Percentiles rank a stretch among this genome's conserved stretches.
Evolutionary conservation across 2,329 filamentous ascomycete species (phyloP).

Genomic region (Bisporella sp.): DNA sequence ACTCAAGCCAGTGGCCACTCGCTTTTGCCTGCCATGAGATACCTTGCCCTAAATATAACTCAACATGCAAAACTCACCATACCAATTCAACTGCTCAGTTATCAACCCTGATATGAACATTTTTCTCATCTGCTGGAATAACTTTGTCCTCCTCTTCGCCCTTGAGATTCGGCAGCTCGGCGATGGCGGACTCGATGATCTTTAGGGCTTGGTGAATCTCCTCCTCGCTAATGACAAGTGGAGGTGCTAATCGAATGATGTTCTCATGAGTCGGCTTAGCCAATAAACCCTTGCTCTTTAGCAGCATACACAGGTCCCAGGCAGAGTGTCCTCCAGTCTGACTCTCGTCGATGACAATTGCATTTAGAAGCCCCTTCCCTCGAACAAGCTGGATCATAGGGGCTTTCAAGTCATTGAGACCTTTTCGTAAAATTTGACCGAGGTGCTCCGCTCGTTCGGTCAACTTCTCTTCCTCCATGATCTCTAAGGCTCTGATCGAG

Average conservation of each 20-base stretch:
- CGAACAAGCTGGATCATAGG: conserved; percentile 77
- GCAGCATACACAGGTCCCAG: conserved; percentile 92
- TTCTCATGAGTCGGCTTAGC: conserved; percentile 98
- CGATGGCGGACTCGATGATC: conserved; percentile 76
- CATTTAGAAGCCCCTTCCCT: conserved; percentile 91
- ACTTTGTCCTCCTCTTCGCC: conserved; percentile 46
- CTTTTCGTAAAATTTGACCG: conserved; percentile 76
- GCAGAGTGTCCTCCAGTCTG: conserved; percentile 80
- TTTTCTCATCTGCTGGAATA: conserved; percentile 53
- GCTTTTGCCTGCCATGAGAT: too few species aligned
- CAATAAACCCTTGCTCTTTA: conserved; percentile 92
- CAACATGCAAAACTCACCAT: too few species aligned
- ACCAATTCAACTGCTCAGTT: neutral
- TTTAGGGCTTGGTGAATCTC: conserved; percentile 71
- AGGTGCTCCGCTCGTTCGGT: conserved; percentile 74
- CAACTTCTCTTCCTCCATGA: conserved; percentile 87
- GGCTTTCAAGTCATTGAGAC: conserved; percentile 66
- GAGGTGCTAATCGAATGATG: conserved; percentile 96
- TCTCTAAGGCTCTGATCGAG: conserved; percentile 88
- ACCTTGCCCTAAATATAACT: too few species aligned
- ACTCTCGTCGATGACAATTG: conserved; percentile 88
- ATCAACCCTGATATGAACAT: conserved; percentile 42
- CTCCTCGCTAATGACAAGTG: conserved; percentile 85
- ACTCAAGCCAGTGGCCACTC: too few species aligned
- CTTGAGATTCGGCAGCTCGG: conserved; percentile 67